These are phyloP conservation scores for Fusarium sp. DNA, from an alignment of 2,329 filamentous ascomycete species.

Conservation along the genomic window DNA sequence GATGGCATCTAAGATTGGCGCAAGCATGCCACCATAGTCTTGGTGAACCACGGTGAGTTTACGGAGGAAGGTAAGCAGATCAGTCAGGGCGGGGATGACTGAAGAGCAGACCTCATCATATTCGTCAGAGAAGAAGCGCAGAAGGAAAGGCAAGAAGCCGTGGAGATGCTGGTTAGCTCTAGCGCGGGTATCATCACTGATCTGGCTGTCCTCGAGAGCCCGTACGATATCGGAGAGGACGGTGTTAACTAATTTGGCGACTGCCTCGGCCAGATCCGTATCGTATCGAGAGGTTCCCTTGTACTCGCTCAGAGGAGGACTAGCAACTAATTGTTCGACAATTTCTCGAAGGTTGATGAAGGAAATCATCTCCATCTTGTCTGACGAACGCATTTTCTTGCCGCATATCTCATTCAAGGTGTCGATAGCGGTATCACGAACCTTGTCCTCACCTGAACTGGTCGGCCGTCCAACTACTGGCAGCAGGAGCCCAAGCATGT, in stretches of 20 bases:
- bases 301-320: constrained; percentile 81
- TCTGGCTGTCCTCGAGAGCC: constrained; percentile 77
- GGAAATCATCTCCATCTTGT: constrained; percentile 93
- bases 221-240: constrained; percentile 88
- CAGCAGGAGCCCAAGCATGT: constrained; percentile 86
- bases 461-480: constrained; percentile 85
- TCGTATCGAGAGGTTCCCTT: constrained; percentile 89
- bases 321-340: constrained; percentile 85
- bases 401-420: constrained; percentile 95
- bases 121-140: constrained; percentile 97
- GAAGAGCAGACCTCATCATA: constrained; percentile 98
- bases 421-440: constrained; percentile 91
- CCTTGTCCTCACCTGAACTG: constrained; percentile 75
- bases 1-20: constrained; percentile 90
- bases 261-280: constrained; percentile 92
- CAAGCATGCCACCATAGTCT: constrained; percentile 84
- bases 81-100: constrained; percentile 92
- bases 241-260: constrained; percentile 95
- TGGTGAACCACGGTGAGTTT: constrained; percentile 80
- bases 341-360: constrained; percentile 91
- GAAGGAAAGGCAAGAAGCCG: constrained; percentile 84
- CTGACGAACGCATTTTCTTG: constrained; percentile 95
- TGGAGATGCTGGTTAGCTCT: constrained; percentile 86
- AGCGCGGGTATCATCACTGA: constrained; percentile 72
- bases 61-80: constrained; percentile 89